These are phyloP conservation scores for Castanospermum australe DNA, from an alignment of 306 rosid species.

Conservation along the genomic window DNA sequence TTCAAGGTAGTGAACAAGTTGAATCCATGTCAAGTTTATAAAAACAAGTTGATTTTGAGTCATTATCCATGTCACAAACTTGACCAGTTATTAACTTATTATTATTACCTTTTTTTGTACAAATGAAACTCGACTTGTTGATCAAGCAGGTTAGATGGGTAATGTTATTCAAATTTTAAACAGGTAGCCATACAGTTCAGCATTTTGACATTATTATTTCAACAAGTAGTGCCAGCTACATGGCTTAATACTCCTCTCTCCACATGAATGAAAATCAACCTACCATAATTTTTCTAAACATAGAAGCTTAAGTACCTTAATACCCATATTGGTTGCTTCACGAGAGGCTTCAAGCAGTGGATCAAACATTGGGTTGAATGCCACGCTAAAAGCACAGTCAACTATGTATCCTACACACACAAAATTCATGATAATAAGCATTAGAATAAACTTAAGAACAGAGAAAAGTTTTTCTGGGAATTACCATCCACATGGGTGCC, in stretches of 20 bases:
- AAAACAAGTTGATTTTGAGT: not conserved
- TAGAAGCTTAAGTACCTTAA: constrained; percentile 61
- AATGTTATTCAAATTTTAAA: not conserved
- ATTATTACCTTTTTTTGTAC: not conserved
- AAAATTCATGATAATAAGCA: constrained; percentile 21
- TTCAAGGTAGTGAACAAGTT: not conserved
- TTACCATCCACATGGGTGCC: constrained; percentile 97
- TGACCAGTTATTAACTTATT: not conserved
- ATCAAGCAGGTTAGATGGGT: not conserved
- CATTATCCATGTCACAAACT: not conserved
- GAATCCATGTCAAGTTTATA: not conserved
- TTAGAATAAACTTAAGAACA: no score
- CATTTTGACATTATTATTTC: not conserved
- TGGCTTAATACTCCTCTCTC: not conserved
- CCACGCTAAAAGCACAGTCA: constrained; percentile 96
- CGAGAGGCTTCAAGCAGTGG: constrained; percentile 97
- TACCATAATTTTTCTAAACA: not conserved
- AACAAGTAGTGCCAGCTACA: not conserved
- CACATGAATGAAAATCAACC: not conserved
- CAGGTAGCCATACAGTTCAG: not conserved
- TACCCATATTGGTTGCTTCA: constrained; percentile 92
- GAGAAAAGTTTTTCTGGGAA: not conserved
- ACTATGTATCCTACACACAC: constrained; percentile 72
- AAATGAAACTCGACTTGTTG: not conserved
- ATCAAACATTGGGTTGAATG: constrained; percentile 89